Evolutionary conservation across 257 asterid species (phyloP), one percentile per base, ranked within the genome.

Genomic region (Rubia yunnanensis): DNA sequence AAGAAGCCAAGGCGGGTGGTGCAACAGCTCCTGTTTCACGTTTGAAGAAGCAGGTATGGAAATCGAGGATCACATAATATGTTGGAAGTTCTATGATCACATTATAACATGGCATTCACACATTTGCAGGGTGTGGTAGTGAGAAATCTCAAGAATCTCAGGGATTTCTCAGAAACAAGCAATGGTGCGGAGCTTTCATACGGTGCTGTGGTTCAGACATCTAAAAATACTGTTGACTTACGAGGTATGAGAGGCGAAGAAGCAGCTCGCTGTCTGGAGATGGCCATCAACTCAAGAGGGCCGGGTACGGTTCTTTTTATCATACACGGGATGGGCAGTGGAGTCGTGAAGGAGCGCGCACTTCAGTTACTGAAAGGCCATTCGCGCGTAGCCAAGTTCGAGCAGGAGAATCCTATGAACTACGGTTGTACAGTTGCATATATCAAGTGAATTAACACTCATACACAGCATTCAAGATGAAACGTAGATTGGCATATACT

Each of bases 271-370:
- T 71, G 77, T 52, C 83, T 89, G 38, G 76, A 81, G 67, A 82
- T 86, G 81, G 95, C 95, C 68, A 82, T 92, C 44, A 85, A 70
- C 57, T 28, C 76, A 38, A 80, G 85, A 72, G 87, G 77, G n/a
- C 71, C 88, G 10, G 81, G 87, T 26, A 83, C 99, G 31, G 86
- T 87, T 78, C 67, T 94, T 70, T 94, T 94, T 76, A 77, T 92
- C 36, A 83, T 92, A 67, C 99, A 94, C 64, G 97, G 99, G 68
- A 94, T 83, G 96, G 97, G 99, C 50, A 86, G 90, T 36, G 96
- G 99, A 20, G 95, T 80, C 38, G 72, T 94, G 62, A 89, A 88
- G 83, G 97, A 89, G 72, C 68, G 81, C 31, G 95, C 83, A 32
- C 79, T 80, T 56, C 75, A 81, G 71, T 61, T 86, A 66, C 78